These are phyloP conservation scores for Trifolium fragiferum DNA, from an alignment of 306 rosid genomes.

Conservation along the genomic window DNA sequence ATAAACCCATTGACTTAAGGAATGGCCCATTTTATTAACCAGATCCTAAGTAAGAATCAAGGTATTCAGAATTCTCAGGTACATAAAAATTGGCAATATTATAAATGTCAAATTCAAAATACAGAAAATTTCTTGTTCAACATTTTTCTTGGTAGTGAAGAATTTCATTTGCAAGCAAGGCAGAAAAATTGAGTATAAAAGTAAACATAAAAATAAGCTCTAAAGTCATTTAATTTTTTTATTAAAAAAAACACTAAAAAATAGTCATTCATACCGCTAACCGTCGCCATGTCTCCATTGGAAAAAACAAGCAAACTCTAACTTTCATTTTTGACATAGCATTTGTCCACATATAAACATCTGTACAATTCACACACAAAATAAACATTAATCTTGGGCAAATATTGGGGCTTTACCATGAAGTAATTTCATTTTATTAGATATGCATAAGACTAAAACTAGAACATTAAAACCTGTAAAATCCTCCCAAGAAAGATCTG, in stretches of 20 bases:
- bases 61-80: constrained; percentile 14
- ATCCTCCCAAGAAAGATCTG: constrained; percentile 78
- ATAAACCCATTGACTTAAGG: constrained; percentile 80
- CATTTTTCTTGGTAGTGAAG: not conserved
- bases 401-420: constrained; percentile 19
- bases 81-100: not conserved
- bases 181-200: not conserved
- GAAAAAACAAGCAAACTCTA: constrained; percentile 84
- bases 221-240: not conserved
- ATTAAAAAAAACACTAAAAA: not conserved
- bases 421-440: constrained; percentile 14
- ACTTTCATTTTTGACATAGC: constrained; percentile 75
- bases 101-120: not conserved
- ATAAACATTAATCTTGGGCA: constrained; percentile 16
- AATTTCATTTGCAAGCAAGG: not conserved
- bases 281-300: constrained; percentile 77
- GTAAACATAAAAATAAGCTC: not conserved
- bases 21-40: constrained; percentile 55
- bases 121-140: not conserved
- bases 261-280: constrained; percentile 56
- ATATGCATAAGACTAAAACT: constrained; percentile 27
- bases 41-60: constrained; percentile 56
- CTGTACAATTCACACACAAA: constrained; percentile 52
- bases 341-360: constrained; percentile 89
- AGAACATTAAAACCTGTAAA: constrained; percentile 65